Evolutionary conservation across 2,329 filamentous ascomycete genomes (phyloP).

Genomic region (Thelonectria rubi): DNA sequence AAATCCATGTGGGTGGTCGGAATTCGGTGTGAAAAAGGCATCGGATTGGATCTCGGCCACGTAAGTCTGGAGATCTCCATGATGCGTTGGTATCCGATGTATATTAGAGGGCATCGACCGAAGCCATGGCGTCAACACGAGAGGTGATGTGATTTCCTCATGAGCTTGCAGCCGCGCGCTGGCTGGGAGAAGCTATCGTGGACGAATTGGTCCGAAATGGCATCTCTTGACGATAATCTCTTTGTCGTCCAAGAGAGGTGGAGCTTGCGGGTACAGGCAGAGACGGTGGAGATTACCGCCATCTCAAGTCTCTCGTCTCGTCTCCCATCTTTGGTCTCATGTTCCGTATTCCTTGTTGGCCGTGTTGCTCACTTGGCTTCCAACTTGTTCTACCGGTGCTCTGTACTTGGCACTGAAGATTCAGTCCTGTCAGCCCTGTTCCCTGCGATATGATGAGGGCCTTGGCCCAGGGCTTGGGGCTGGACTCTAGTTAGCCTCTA

Average conservation of each 20-base stretch:
- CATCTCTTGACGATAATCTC: not conserved
- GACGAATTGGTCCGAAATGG: not conserved
- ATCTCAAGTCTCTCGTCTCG: constrained; percentile 8
- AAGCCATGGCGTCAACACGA: constrained; percentile 1
- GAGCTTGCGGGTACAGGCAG: constrained; percentile 3
- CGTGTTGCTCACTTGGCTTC: not conserved
- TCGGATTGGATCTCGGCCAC: constrained; percentile 17
- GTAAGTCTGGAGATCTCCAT: constrained; percentile 11
- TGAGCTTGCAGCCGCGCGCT: not conserved
- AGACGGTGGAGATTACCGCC: constrained; percentile 5
- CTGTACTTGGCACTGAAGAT: not conserved
- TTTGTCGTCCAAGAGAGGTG: not conserved
- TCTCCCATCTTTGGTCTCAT: not conserved
- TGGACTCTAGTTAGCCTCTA: not conserved
- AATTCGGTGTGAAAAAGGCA: constrained; percentile 10
- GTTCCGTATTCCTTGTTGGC: constrained; percentile 17
- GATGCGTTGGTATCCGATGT: constrained; percentile 19
- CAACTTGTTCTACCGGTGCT: not conserved
- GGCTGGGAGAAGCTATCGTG: constrained; percentile 2
- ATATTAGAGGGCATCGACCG: constrained; percentile 1
- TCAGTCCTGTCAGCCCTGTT: constrained; percentile 14
- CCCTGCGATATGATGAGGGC: constrained; percentile 14
- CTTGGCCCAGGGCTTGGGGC: constrained; percentile 11
- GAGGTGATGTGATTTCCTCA: not conserved
- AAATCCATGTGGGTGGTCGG: constrained; percentile 3